Evolutionary conservation across 176 grass and related monocot species (phyloP), one percentile per base, ranked within the genome.

Genomic region (Juncus effusus): DNA sequence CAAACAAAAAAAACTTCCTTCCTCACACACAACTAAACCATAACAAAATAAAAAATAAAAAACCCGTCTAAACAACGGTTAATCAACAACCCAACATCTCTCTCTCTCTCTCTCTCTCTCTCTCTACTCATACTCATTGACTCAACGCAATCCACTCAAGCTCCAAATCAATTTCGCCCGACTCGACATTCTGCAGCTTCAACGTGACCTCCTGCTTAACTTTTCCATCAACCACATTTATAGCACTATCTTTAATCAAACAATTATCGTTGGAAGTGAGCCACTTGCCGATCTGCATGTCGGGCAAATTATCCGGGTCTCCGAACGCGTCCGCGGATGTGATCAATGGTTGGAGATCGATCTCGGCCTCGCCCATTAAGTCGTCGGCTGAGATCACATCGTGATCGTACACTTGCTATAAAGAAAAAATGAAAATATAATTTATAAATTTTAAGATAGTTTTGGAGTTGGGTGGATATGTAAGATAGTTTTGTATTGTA

Each of bases 251-350:
- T 65, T 62, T 68, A 3, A 68, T 10, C 42, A 93, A 84, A 2
- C 78, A 84, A 8, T 93, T 87, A 67, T 93, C 89, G 0, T 67
- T 47, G 38, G 85, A 88, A 71, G 54, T 79, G 50, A 94, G 76
- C 90, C 82, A 88, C 69, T 74, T 75, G 60, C 85, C 90, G 3
- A 88, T 88, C 81, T 82, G 82, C 85, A 94, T 94, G 64, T 94
- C 76, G 0, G 63, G 52, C 0, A 88, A 84, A 1, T 82, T 74
- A 0, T 82, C 85, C 0, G 81, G 60, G 56, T 94, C 85, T 0
- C 85, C 82, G n/a, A 88, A 94, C 2, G 89, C 84, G 44, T 38
- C 62, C 0, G 85, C 85, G 0, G 79, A 60, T 3, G 63, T 88
- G 78, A 88, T 88, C 81, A 94, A 79, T 0, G 90, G 82, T 47